Evolutionary conservation across 768 basidiomycete genomes (phyloP).

Genomic region (Boletus rufocinnamomeus): DNA sequence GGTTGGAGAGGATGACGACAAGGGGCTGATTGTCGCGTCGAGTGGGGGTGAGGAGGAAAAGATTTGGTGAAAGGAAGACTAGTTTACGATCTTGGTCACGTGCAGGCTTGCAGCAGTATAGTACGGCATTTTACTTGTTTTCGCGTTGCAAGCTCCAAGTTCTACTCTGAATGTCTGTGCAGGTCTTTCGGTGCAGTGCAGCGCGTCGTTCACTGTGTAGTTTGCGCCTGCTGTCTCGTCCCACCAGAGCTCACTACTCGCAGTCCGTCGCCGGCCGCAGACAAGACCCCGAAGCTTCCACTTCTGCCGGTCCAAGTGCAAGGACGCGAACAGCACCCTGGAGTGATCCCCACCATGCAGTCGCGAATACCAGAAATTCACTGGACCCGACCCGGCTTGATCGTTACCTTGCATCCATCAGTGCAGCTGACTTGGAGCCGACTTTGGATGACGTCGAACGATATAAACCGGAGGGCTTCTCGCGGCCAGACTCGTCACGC

Average conservation of each 20-base stretch:
- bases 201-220: slow-evolving; percentile 22
- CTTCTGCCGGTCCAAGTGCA: slow-evolving; percentile 3
- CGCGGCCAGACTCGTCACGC: slow-evolving; percentile 41
- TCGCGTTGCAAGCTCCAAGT: neutral
- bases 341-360: slow-evolving; percentile 4
- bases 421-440: slow-evolving; percentile 46
- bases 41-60: slow-evolving; percentile 21
- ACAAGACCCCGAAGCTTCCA: slow-evolving; percentile 8
- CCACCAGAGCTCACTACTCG: slow-evolving; percentile 27
- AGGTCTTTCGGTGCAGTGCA: slow-evolving; percentile 17
- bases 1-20: slow-evolving; percentile 56
- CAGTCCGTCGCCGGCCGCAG: slow-evolving; percentile 16
- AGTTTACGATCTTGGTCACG: slow-evolving; percentile 13
- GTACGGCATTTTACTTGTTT: neutral
- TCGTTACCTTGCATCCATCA: slow-evolving; percentile 56
- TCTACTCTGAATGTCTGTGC: slow-evolving; percentile 22
- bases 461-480: slow-evolving; percentile 45
- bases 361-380: slow-evolving; percentile 25
- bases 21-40: slow-evolving; percentile 25
- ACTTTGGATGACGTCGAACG: slow-evolving; percentile 64
- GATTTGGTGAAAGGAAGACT: neutral
- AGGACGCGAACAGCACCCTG: slow-evolving; percentile 2
- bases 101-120: slow-evolving; percentile 3
- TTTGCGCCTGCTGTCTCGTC: slow-evolving; percentile 16
- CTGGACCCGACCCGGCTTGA: slow-evolving; percentile 51